A percentile compares a stretch with the other conserved stretches of the same genome.
Evolutionary conservation across 1,284 basidiomycete species (phyloP).

Genomic region (Hymenochaete sp.): DNA sequence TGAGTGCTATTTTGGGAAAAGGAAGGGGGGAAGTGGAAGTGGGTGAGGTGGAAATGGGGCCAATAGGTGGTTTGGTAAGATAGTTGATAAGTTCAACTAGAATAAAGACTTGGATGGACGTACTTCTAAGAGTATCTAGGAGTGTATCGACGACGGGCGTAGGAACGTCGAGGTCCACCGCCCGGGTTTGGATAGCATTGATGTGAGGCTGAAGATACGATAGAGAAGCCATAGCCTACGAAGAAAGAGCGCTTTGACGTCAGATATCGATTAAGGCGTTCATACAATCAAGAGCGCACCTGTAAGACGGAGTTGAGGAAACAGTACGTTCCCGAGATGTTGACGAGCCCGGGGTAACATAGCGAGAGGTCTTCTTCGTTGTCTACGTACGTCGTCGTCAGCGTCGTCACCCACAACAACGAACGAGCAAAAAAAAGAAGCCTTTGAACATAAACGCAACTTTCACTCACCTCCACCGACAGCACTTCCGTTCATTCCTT

Average conservation of each 20-base stretch:
- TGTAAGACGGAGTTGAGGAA: constrained; percentile 93
- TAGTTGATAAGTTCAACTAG: background rate
- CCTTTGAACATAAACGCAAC: no score
- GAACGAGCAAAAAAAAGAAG: background rate
- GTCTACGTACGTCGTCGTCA: constrained; percentile 7
- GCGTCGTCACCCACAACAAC: background rate
- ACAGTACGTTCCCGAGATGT: constrained; percentile 90
- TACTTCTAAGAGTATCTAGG: constrained; percentile 57
- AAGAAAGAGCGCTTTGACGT: no score
- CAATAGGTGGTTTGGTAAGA: constrained; percentile 1
- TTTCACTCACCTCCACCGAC: constrained; percentile 29
- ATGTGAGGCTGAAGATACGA: constrained; percentile 70
- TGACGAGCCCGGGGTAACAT: constrained; percentile 81
- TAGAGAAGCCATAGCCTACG: constrained; percentile 75
- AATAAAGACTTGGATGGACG: constrained; percentile 19
- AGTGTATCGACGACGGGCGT: constrained; percentile 79
- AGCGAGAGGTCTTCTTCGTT: constrained; percentile 28
- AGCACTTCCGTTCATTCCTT: constrained; percentile 19
- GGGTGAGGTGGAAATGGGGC: constrained; percentile 18
- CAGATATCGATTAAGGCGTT: constrained; percentile 15
- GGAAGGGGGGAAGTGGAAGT: constrained; percentile 9
- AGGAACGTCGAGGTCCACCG: constrained; percentile 67
- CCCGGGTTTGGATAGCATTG: constrained; percentile 60
- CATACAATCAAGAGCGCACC: constrained; percentile 35
- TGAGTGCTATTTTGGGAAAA: constrained; percentile 46